phyloP scores from a whole-genome alignment of 2,329 filamentous ascomycete species.

The Xylariaceae sp. region DNA sequence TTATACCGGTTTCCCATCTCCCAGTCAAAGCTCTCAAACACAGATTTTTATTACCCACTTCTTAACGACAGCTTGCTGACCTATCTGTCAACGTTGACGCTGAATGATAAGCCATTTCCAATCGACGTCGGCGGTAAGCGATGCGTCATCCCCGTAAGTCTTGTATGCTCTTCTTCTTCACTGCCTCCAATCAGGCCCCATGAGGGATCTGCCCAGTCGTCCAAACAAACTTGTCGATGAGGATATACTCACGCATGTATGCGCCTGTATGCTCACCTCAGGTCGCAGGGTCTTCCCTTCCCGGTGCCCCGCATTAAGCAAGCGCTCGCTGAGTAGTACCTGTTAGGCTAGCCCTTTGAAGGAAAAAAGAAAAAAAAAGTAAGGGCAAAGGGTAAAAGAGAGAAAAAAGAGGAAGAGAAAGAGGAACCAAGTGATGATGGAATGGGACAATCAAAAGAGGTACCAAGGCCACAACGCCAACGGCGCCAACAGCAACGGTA shows the following conservation, averaged over 20 bases:
- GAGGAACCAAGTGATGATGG: background rate
- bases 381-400: too few species aligned
- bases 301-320: too few species aligned
- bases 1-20: too few species aligned
- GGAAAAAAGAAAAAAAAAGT: too few species aligned
- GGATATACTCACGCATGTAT: too few species aligned
- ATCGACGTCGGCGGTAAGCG: background rate
- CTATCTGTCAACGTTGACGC: too few species aligned
- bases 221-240: background rate
- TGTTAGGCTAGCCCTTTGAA: too few species aligned
- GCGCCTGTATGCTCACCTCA: background rate
- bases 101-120: background rate
- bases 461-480: constrained; percentile 1
- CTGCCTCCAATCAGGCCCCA: background rate
- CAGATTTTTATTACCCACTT: too few species aligned
- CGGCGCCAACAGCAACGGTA: background rate
- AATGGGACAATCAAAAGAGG: background rate
- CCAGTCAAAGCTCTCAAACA: too few species aligned
- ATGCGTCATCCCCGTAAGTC: background rate
- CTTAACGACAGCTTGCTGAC: too few species aligned
- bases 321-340: background rate
- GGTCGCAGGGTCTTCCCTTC: background rate
- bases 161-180: background rate
- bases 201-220: too few species aligned
- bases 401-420: background rate